Evolutionary conservation across 2,329 filamentous ascomycete genomes (phyloP), one percentile per base, ranked within the genome.

Genomic region (Trichoderma aggressivum): DNA sequence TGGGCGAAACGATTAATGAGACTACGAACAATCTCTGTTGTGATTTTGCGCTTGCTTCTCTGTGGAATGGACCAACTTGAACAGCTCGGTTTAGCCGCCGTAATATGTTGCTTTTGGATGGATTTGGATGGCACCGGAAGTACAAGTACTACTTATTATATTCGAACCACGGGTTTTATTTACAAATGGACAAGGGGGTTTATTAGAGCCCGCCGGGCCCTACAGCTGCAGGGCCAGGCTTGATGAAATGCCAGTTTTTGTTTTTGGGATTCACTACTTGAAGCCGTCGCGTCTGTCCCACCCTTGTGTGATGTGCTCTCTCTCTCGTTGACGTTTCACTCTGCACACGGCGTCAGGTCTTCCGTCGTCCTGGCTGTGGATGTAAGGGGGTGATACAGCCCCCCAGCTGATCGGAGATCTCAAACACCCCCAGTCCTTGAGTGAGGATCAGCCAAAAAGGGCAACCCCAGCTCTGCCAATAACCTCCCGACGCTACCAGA

Each of bases 381-480:
- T 39, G 65, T 68, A 68, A 36, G 65, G 64, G 64, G 65, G 65
- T 68, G 32, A 60, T 60, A 68, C 65, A 59, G n/a, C 64, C 36
- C 55, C 55, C 65, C 55, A 55, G 28, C 58, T 68, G 34, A 68
- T 68, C 65, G 65, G 65, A 68, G 65, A 68, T 68, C 65, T 68
- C n/a, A 18, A 66, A 43, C 32, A 26, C 62, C 64, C 53, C 64
- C 64, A 43, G 36, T 59, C 65, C 34, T 56, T 36, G 63, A 58
- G 34, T 66, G 63, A 66, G 63, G 50, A 66, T 66, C 63, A 32
- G 65, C 65, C 65, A 60, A 68, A 68, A 68, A 43, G 34, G 65
- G 65, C 65, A 68, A 68, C 55, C 53, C 65, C 65, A 68, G 65
- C 65, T 68, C 65, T 60, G 55, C 65, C 65, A 68, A 60, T 68